Evolutionary conservation across 2,329 filamentous ascomycete genomes (phyloP).

Genomic region (Celoporthe dispersa): DNA sequence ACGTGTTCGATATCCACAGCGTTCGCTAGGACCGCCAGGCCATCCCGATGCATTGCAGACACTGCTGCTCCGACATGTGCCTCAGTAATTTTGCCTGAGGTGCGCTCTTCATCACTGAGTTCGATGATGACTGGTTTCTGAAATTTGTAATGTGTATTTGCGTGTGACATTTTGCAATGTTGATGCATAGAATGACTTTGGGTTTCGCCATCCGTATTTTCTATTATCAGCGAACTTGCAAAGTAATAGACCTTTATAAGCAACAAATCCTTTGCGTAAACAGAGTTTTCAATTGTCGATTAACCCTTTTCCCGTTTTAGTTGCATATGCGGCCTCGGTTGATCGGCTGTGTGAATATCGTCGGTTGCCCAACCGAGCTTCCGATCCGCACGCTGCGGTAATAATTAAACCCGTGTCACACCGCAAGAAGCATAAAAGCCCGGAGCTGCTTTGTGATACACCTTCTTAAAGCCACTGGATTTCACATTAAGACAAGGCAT

Average conservation of each 20-base stretch:
- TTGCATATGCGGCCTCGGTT: too few species aligned
- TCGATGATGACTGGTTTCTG: constrained; percentile 25
- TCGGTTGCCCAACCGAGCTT: not conserved
- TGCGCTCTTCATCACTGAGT: constrained; percentile 10
- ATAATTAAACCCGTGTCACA: not conserved
- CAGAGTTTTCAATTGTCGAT: not conserved
- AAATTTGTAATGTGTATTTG: constrained; percentile 17
- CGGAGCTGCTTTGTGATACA: too few species aligned
- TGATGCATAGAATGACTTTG: not conserved
- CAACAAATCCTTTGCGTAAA: not conserved
- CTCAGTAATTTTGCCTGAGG: not conserved
- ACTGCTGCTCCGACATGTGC: constrained; percentile 31
- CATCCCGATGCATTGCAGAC: constrained; percentile 43
- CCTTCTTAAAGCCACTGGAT: too few species aligned
- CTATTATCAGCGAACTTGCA: not conserved
- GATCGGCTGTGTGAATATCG: not conserved
- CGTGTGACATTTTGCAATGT: not conserved
- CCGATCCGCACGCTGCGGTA: not conserved
- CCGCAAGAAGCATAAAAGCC: not conserved
- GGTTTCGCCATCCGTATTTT: not conserved
- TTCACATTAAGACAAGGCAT: not conserved
- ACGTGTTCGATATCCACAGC: constrained; percentile 42
- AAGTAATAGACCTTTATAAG: not conserved
- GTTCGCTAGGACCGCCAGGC: constrained; percentile 42
- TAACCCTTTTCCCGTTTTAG: too few species aligned